A percentile compares a stretch with the other conserved stretches of the same genome.
Conservation (phyloP, 2,329 filamentous ascomycete species). For the Rutstroemia sp. region DNA sequence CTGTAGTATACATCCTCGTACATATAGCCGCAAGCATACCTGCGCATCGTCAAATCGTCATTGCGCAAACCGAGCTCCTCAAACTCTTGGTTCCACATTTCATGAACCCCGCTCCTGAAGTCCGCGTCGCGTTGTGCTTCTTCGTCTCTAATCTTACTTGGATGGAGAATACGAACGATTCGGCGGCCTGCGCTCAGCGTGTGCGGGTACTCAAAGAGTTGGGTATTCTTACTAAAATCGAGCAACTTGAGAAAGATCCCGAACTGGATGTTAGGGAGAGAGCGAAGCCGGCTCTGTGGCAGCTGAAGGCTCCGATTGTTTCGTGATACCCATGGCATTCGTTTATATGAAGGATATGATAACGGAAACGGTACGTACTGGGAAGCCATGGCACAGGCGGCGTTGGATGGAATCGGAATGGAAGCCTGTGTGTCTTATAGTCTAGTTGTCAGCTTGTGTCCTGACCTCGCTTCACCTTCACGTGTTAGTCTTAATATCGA, state of each 20-base stretch:
- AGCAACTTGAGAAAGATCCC: slow-evolving; percentile 56
- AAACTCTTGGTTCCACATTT: slow-evolving; percentile 67
- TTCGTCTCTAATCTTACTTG: slow-evolving; percentile 80
- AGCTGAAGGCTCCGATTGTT: slow-evolving; percentile 42
- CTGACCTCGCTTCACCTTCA: neutral
- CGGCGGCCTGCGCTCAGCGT: slow-evolving; percentile 56
- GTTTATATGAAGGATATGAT: neutral
- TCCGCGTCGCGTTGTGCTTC: slow-evolving; percentile 75
- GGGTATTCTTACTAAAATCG: slow-evolving; percentile 62
- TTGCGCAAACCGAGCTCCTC: slow-evolving; percentile 70
- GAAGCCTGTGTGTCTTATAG: neutral
- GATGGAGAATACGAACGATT: slow-evolving; percentile 66
- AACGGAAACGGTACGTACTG: neutral
- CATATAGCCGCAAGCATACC: slow-evolving; percentile 81
- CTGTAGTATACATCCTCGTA: slow-evolving; percentile 75
- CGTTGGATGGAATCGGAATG: neutral
- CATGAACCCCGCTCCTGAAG: slow-evolving; percentile 61
- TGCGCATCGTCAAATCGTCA: slow-evolving; percentile 68
- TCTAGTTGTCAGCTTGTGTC: neutral
- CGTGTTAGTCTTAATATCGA: neutral
- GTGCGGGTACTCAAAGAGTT: slow-evolving; percentile 61
- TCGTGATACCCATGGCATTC: neutral
- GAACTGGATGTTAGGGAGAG: slow-evolving; percentile 80
- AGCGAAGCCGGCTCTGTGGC: slow-evolving; percentile 70
- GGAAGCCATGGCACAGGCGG: neutral